Base-by-base conservation (phyloP, 164 flowering plant species). In the grape (Vitis vinifera) region DNA sequence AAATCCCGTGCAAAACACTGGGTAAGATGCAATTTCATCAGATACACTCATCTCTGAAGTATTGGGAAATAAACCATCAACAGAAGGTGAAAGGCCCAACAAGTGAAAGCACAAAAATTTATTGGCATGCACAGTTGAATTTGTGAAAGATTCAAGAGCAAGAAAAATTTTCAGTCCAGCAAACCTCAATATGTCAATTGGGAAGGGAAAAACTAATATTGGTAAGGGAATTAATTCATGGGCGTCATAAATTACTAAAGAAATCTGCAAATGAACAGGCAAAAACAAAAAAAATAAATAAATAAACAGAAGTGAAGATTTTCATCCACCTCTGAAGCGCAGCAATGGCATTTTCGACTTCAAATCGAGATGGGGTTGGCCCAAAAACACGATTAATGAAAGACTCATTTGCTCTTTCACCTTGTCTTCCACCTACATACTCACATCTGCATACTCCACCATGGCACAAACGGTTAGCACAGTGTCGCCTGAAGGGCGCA, bases 341-440 rank as follows among this genome's bases (percentile, higher is more conserved):
- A 73, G 72, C 0, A 10, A 82, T 60, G 0, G 82, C 85, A 19
- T 52, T 61, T 65, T 77, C 66, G 4, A 79, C 82, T 75, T 82
- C 85, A 2, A 23, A 9, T 10, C 19, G 53, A 3, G 85, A 76
- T 5, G 85, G 85, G 68, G 70, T 81, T n/a, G 71, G 56, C 9
- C 77, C 76, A 6, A 82, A 70, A 56, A 56, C 47, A 66, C 0
- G 17, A 23, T 69, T 49, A 50, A n/a, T 2, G 4, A 17, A 37
- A 47, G 51, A 60, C 70, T 55, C 67, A 60, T 5, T 49, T 59
- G 61, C 51, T 63, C 11, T 51, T 60, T 55, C 13, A 31, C 55
- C 23, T 55, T 50, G 64, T 15, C 17, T 65, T 44, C 63, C 62
- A 52, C 68, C 15, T 27, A 55, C 30, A 61, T 37, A 27, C 57